Evolutionary conservation across 805 yeast genomes (phyloP).

Genomic region (Maudiozyma barnettii): DNA sequence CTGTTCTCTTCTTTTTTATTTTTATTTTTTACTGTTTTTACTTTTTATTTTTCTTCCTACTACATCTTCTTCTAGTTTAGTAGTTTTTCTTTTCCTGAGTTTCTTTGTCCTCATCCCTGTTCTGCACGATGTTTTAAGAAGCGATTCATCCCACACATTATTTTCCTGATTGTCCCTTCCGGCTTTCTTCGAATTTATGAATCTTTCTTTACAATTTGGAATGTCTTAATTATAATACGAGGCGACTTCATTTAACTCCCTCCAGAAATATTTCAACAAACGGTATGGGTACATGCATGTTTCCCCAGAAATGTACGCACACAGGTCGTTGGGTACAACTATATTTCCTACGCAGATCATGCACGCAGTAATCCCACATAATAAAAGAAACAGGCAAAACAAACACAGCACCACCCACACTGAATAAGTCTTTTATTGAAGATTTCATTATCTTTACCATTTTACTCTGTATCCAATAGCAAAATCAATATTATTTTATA

Average conservation of each 20-base stretch:
- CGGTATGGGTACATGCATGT: background rate
- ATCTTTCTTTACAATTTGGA: no score
- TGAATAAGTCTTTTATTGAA: no score
- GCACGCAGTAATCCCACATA: background rate
- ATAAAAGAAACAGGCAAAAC: no score
- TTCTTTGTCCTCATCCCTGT: background rate
- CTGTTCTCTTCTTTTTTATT: background rate
- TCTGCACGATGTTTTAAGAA: background rate
- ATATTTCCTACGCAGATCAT: background rate
- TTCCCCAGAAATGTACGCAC: conserved; percentile 1
- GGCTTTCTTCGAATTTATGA: background rate
- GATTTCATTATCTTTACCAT: no score
- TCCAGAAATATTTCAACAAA: background rate
- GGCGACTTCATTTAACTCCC: background rate
- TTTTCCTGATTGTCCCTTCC: background rate
- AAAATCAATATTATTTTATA: no score
- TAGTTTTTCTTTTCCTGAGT: background rate
- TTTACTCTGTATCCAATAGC: no score
- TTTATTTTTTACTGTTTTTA: background rate
- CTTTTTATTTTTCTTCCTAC: background rate
- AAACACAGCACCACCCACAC: no score
- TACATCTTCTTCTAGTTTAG: background rate
- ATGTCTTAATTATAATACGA: no score
- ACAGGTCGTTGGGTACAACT: background rate
- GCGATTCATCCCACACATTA: background rate